Conservation (phyloP, 2,329 filamentous ascomycete species). For the Chaetothyriales sp. region DNA sequence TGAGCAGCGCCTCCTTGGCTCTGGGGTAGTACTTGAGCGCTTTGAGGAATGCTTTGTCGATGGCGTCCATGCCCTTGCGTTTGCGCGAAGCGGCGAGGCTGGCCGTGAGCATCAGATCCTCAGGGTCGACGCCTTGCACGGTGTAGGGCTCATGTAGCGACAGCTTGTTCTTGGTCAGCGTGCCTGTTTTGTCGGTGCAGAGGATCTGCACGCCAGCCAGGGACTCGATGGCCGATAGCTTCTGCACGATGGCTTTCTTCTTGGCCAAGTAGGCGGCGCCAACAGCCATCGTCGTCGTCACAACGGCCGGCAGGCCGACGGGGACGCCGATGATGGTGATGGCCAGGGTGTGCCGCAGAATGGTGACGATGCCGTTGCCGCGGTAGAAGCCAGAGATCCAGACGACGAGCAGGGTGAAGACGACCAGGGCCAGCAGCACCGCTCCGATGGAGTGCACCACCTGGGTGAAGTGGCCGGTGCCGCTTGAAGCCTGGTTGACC, state of each 20-base stretch:
- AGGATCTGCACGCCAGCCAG: slow-evolving; percentile 86
- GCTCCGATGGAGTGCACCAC: slow-evolving; percentile 79
- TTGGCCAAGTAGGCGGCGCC: slow-evolving; percentile 82
- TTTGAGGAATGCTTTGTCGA: slow-evolving; percentile 90
- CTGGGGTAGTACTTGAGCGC: slow-evolving; percentile 67
- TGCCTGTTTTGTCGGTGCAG: slow-evolving; percentile 90
- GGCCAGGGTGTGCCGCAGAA: slow-evolving; percentile 72
- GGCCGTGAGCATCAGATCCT: slow-evolving; percentile 85
- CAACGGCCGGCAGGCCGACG: slow-evolving; percentile 83
- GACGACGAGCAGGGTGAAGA: slow-evolving; percentile 66
- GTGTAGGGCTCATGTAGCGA: slow-evolving; percentile 75
- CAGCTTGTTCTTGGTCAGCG: slow-evolving; percentile 86
- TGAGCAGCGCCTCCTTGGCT: slow-evolving; percentile 65
- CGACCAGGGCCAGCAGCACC: slow-evolving; percentile 64
- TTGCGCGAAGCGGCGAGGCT: slow-evolving; percentile 82
- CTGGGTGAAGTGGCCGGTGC: slow-evolving; percentile 78
- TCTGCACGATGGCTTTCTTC: slow-evolving; percentile 88
- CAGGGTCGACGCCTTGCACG: slow-evolving; percentile 65
- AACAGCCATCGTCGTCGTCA: slow-evolving; percentile 90
- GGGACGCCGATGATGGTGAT: slow-evolving; percentile 88
- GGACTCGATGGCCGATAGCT: slow-evolving; percentile 82
- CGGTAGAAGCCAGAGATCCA: slow-evolving; percentile 84
- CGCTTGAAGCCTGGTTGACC: slow-evolving; percentile 60
- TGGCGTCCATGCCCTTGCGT: slow-evolving; percentile 91
- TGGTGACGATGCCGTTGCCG: slow-evolving; percentile 63